Conservation (phyloP, 225 moss, liverwort and hornwort species). For the Polytrichum formosum region DNA sequence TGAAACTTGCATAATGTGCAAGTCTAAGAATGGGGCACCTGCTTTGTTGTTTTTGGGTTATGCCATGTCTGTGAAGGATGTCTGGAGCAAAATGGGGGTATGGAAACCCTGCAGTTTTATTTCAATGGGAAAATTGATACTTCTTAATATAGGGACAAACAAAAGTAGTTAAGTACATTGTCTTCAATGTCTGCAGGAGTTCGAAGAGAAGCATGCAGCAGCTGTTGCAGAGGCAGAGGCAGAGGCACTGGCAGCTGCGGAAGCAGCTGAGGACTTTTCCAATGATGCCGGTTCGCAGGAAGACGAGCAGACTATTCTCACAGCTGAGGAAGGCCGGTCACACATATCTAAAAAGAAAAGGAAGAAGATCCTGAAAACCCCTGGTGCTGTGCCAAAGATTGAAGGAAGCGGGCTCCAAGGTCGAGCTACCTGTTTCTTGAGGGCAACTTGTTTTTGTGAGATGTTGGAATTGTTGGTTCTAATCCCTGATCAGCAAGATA, state of each 20-base stretch:
- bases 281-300: constrained; percentile 42
- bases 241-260: constrained; percentile 63
- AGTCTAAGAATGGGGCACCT: no score
- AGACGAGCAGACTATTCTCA: constrained; percentile 48
- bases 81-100: no score
- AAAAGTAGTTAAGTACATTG: no score
- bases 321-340: constrained; percentile 31
- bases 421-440: not conserved
- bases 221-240: constrained; percentile 52
- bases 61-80: no score
- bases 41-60: no score
- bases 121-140: no score
- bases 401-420: constrained; percentile 31
- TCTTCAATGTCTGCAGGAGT: constrained; percentile 35
- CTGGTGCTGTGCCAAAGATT: constrained; percentile 28
- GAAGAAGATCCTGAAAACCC: constrained; percentile 66
- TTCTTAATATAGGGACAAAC: no score
- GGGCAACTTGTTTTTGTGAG: not conserved
- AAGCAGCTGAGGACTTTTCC: constrained; percentile 29
- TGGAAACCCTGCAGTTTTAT: no score
- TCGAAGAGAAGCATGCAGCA: constrained; percentile 50
- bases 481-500: not conserved
- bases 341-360: constrained; percentile 73
- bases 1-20: no score
- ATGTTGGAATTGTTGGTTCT: not conserved